phyloP scores from a whole-genome alignment of 352 stramenopile genomes.

The Pythium vanterpoolii region DNA sequence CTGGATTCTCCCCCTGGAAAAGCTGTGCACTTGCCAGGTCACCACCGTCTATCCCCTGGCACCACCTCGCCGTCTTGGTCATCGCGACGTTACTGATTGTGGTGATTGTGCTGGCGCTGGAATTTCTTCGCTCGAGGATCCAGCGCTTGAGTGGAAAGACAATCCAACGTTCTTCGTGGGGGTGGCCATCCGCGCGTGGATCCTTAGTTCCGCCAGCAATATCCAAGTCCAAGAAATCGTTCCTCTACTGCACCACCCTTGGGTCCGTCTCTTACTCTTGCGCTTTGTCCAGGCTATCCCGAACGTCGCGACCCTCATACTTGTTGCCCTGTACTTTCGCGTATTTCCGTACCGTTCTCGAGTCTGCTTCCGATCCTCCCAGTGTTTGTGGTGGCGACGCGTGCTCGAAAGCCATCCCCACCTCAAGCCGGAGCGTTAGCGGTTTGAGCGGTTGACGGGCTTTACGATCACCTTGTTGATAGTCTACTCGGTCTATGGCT shows the following conservation, averaged over 20 bases:
- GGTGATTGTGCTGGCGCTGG: not conserved
- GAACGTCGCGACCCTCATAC: slow-evolving; percentile 21
- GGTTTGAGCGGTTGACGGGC: slow-evolving; percentile 1
- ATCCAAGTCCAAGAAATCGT: slow-evolving; percentile 26
- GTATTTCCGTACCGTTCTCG: slow-evolving; percentile 23
- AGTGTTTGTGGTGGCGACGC: not conserved
- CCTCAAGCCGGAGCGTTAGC: slow-evolving; percentile 1
- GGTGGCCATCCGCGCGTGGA: slow-evolving; percentile 18
- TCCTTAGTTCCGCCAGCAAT: slow-evolving; percentile 15
- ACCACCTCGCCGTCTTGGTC: not conserved
- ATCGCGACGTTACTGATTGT: not conserved
- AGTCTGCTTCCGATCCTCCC: not conserved
- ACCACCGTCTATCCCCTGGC: not conserved
- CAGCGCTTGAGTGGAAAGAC: slow-evolving; percentile 1
- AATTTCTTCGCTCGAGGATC: slow-evolving; percentile 8
- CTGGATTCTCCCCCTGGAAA: slow-evolving; percentile 13
- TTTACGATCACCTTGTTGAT: slow-evolving; percentile 21
- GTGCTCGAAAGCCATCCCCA: slow-evolving; percentile 1
- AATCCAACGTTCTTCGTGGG: slow-evolving; percentile 28
- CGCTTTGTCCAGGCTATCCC: slow-evolving; percentile 12
- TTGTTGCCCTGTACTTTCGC: slow-evolving; percentile 4
- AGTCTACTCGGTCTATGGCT: slow-evolving; percentile 29
- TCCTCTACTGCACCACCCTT: slow-evolving; percentile 22
- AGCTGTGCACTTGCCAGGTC: slow-evolving; percentile 7
- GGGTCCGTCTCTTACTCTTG: not conserved